Evolutionary conservation across 768 basidiomycete species (phyloP).

Genomic region (Leccinum pellstonianum): DNA sequence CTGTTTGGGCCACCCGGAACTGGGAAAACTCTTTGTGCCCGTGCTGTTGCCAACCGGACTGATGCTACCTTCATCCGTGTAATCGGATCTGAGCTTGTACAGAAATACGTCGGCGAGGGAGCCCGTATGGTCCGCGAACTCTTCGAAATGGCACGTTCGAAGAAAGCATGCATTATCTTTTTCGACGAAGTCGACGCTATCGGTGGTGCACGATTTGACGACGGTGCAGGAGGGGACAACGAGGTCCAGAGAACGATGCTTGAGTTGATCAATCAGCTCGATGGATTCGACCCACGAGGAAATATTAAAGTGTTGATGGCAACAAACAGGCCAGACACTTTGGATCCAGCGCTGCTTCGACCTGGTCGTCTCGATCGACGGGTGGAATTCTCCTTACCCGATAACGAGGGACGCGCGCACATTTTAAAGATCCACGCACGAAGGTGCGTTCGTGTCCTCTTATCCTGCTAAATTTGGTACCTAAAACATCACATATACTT

Average conservation of each 20-base stretch:
- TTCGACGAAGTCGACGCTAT: slow-evolving; percentile 99
- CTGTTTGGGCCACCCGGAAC: slow-evolving; percentile 95
- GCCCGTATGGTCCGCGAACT: slow-evolving; percentile 98
- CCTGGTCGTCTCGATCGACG: slow-evolving; percentile 95
- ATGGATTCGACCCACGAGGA: slow-evolving; percentile 98
- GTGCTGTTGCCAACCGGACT: slow-evolving; percentile 97
- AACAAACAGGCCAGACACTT: slow-evolving; percentile 97
- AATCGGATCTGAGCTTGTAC: slow-evolving; percentile 98
- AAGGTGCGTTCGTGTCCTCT: slow-evolving; percentile 51
- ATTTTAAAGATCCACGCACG: slow-evolving; percentile 96
- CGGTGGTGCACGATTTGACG: slow-evolving; percentile 96
- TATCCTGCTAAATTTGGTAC: not conserved
- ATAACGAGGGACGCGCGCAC: slow-evolving; percentile 94
- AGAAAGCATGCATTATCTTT: slow-evolving; percentile 99
- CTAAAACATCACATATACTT: not conserved
- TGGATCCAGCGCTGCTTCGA: slow-evolving; percentile 93
- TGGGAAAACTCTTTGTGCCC: slow-evolving; percentile 98
- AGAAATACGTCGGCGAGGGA: slow-evolving; percentile 99
- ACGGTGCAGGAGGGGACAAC: slow-evolving; percentile 98
- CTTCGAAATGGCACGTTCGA: slow-evolving; percentile 98
- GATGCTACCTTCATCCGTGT: slow-evolving; percentile 99
- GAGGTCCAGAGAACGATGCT: slow-evolving; percentile 99
- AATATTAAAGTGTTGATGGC: slow-evolving; percentile 99
- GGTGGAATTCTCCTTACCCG: slow-evolving; percentile 94
- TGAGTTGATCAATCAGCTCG: slow-evolving; percentile 97